Base-by-base conservation (phyloP, 768 basidiomycete species). In the Dentipellis fragilis region DNA sequence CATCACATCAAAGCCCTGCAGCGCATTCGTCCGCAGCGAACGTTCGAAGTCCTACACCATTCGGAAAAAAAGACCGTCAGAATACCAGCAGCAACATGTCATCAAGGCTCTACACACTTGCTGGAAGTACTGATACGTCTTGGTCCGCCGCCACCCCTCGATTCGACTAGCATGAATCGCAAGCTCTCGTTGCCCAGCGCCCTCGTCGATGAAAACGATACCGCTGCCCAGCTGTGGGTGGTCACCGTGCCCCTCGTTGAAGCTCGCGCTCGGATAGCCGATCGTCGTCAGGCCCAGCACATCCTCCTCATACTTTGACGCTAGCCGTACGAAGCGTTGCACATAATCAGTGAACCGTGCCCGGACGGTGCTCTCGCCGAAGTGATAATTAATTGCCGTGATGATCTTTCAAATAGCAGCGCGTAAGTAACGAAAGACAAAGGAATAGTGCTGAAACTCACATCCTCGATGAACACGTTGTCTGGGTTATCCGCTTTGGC, bases 381-480 rank as follows among this genome's bases (percentile, higher is more conserved):
- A 93, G 63, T 96, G 95, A 52, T 87, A 84, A n/a, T 85, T 80
- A 40, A 97, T 94, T 16, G 93, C 89, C 8, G 85, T 70, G 39
- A 85, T 77, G 58, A 98, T 83, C 94, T 96, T 61, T 16, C 36
- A 37, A 35, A 38, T 9, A 17, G 21, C 39, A 17, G 49, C 23
- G 19, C 29, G 29, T 29, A 3, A 39, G 11, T 1, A 60, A 9
- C 16, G 14, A 42, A 11, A 54, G 37, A 54, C 10, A 61, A 35
- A 29, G 23, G 10, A 35, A 34, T 56, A 42, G 42, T 17, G 54
- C 39, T 29, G 54, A 29, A 36, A 78, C 90, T 67, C 63, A 95
- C 94, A 63, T 98, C 95, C 52, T 98, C 94, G 60, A 98, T 89
- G 70, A 97, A 97, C 14, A 87, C 60, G 63, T 84, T 89, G 62